Evolutionary conservation across 2,329 filamentous ascomycete genomes (phyloP), one percentile per base, ranked within the genome.

Genomic region (Aureobasidium uvarum): DNA sequence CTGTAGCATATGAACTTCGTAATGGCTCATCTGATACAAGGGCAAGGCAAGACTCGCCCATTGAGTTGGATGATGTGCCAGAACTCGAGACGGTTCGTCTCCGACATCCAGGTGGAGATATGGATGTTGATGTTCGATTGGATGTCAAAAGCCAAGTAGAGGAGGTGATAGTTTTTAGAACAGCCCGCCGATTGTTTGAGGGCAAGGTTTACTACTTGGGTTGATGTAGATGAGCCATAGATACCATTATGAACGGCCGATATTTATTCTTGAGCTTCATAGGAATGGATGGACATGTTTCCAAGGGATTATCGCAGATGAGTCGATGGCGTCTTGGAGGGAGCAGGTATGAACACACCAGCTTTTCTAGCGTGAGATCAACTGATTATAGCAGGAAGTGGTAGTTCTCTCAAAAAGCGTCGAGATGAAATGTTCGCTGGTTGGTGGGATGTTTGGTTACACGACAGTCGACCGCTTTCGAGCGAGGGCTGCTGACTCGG

Each of bases 21-120:
- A 25, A 25, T 6, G 18, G 5, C 4, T 56, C 54, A 43, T 28
- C 20, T 23, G 11, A 23, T 43, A 23, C 20, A 20, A 43, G 54
- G 38, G 7, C 20, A n/a, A 56, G 54, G 25, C 36, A 56, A 43
- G 54, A 56, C 25, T 56, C 54, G n/a, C 54, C 54, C 18, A 31
- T 56, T 3, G 36, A 56, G 16, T 7, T 28, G 16, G 38, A 43
- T 6, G 20, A 56, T 6, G 23, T 23, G 25, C 36, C 68, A 39
- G 20, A 66, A 66, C 54, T 68, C 62, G 46, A 69, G 63, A 67
- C 65, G 65, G 63, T 72, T 54, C 18, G 63, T 43, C 68, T 74
- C 28, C 66, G 68, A 25, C 72, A 75, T 69, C 65, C 68, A 2
- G 71, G 70, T 33, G 73, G 73, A 13, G 69, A 69, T 1, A 74